A percentile compares a stretch with the other conserved stretches of the same genome.
Conservation (phyloP, 2,329 filamentous ascomycete genomes). For the Paraphoma chrysanthemicola region DNA sequence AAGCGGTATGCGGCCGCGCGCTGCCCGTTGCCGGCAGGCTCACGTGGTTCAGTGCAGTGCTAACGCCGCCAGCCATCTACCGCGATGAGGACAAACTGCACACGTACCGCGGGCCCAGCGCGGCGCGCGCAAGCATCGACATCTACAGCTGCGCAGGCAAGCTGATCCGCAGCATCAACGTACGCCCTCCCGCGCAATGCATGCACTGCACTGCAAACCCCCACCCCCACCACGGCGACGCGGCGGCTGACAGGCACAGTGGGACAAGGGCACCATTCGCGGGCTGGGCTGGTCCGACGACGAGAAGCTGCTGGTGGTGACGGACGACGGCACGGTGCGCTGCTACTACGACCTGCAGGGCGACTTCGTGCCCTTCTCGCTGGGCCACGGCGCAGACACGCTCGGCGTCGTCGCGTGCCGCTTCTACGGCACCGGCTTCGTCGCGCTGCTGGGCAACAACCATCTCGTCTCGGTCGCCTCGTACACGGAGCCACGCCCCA, state of each 20-base stretch:
- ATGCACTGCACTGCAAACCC: no score
- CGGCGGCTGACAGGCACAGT: constrained; percentile 55
- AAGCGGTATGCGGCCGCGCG: constrained; percentile 6
- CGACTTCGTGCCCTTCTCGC: constrained; percentile 92
- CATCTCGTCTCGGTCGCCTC: constrained; percentile 83
- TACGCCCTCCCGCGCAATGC: constrained; percentile 38
- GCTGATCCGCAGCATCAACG: constrained; percentile 78
- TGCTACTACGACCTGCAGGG: constrained; percentile 92
- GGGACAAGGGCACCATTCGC: constrained; percentile 88
- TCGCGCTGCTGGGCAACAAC: constrained; percentile 89
- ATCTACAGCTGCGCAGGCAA: constrained; percentile 94
- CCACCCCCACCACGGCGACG: constrained; percentile 3
- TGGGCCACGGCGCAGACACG: constrained; percentile 88
- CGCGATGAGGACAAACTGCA: constrained; percentile 87
- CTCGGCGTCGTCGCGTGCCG: constrained; percentile 86
- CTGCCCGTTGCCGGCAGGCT: no score
- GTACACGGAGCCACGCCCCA: constrained; percentile 90
- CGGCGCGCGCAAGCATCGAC: constrained; percentile 84
- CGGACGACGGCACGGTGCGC: constrained; percentile 86
- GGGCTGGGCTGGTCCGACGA: constrained; percentile 97
- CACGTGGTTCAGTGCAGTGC: constrained; percentile 3
- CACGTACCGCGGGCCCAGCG: constrained; percentile 74
- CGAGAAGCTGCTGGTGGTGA: constrained; percentile 87
- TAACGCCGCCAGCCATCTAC: constrained; percentile 73
- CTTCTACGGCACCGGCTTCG: constrained; percentile 92